Evolutionary conservation across 1,284 basidiomycete species (phyloP).

Genomic region (Rugosomyces carneus): DNA sequence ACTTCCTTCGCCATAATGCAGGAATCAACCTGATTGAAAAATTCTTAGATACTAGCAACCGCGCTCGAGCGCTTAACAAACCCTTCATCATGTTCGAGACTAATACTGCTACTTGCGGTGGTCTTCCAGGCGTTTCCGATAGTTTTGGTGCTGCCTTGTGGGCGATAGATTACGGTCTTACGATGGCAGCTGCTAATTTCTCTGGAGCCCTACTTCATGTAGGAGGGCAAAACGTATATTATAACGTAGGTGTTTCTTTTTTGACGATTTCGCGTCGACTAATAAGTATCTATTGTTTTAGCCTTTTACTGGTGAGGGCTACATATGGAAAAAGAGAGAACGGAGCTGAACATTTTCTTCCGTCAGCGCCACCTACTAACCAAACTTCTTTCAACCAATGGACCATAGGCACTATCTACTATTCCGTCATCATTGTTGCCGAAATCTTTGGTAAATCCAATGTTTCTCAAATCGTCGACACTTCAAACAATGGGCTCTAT

Average conservation of each 20-base stretch:
- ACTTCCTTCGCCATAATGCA: conserved; percentile 51
- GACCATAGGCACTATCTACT: conserved; percentile 63
- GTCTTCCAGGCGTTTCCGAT: conserved; percentile 68
- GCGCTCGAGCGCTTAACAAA: conserved; percentile 40
- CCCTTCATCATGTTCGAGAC: conserved; percentile 70
- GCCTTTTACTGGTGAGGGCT: conserved; percentile 45
- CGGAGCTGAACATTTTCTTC: background rate
- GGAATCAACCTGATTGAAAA: conserved; percentile 35
- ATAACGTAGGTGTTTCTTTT: conserved; percentile 45
- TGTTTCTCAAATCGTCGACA: conserved; percentile 55
- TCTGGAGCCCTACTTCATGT: conserved; percentile 49
- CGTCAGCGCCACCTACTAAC: conserved; percentile 51
- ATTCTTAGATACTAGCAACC: conserved; percentile 40
- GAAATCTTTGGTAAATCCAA: conserved; percentile 63
- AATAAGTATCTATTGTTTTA: conserved; percentile 15
- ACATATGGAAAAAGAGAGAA: conserved; percentile 2
- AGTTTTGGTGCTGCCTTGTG: conserved; percentile 66
- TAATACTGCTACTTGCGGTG: conserved; percentile 76
- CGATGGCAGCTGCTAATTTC: conserved; percentile 56
- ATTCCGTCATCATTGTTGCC: conserved; percentile 59
- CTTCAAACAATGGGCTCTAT: conserved; percentile 41
- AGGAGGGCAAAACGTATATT: conserved; percentile 59
- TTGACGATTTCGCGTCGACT: background rate
- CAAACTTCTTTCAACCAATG: conserved; percentile 50
- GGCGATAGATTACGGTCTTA: conserved; percentile 57